Conservation (phyloP, 2,329 filamentous ascomycete species). For the Rhynchosporium agropyri region DNA sequence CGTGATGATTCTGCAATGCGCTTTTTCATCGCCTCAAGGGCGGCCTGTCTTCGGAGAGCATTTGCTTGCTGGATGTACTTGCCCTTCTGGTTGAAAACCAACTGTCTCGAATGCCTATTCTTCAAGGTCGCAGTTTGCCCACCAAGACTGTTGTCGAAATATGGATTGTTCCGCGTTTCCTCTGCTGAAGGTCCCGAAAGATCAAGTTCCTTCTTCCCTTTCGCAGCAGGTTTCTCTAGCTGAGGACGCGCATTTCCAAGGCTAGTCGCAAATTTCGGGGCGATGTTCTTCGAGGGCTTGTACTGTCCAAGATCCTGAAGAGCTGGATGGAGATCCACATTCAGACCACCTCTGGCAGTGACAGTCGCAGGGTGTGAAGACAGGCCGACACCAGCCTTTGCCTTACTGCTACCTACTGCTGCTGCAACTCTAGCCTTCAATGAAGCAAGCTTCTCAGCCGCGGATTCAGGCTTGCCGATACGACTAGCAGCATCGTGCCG, state of each 20-base stretch:
- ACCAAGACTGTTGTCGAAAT: slow-evolving; percentile 73
- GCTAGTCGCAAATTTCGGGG: slow-evolving; percentile 45
- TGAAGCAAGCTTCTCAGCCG: slow-evolving; percentile 70
- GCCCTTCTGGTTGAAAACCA: slow-evolving; percentile 92
- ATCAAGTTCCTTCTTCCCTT: slow-evolving; percentile 54
- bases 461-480: slow-evolving; percentile 58
- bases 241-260: slow-evolving; percentile 45
- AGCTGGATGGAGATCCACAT: slow-evolving; percentile 60
- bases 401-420: slow-evolving; percentile 61
- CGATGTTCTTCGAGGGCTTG: slow-evolving; percentile 46
- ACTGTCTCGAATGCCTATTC: slow-evolving; percentile 69
- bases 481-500: slow-evolving; percentile 57
- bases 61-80: slow-evolving; percentile 97
- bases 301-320: slow-evolving; percentile 60
- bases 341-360: slow-evolving; percentile 47
- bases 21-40: slow-evolving; percentile 92
- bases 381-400: slow-evolving; percentile 48
- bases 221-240: slow-evolving; percentile 47
- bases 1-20: slow-evolving; percentile 84
- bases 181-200: slow-evolving; percentile 59
- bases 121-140: slow-evolving; percentile 60
- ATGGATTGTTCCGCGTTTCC: slow-evolving; percentile 72
- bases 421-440: slow-evolving; percentile 80
- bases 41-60: slow-evolving; percentile 82
- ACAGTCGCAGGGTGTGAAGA: slow-evolving; percentile 42